These are phyloP conservation scores for Hanseniaspora taiwanica DNA, from an alignment of 805 yeast species.

Conservation along the genomic window DNA sequence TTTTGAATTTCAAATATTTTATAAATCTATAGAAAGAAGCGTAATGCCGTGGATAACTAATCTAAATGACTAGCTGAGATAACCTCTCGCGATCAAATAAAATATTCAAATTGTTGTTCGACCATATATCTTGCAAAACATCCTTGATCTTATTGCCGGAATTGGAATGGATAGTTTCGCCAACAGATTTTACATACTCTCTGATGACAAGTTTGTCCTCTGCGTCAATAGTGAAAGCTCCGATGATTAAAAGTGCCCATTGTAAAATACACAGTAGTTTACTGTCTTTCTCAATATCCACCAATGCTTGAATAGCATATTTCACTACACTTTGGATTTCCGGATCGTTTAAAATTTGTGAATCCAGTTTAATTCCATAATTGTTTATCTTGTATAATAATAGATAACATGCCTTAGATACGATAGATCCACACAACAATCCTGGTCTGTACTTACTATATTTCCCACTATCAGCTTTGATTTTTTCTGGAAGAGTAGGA, in stretches of 20 bases:
- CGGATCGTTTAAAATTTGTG: conserved; percentile 7
- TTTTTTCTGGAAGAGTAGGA: conserved; percentile 10
- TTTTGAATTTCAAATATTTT: too few relatives aligned
- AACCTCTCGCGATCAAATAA: conserved; percentile 10
- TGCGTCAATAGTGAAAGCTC: conserved; percentile 11
- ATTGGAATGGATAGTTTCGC: conserved; percentile 13
- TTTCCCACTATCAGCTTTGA: conserved; percentile 9
- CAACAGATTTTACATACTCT: conserved; percentile 9
- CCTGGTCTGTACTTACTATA: conserved; percentile 12
- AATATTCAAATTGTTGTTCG: conserved; percentile 8
- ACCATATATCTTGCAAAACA: conserved; percentile 13
- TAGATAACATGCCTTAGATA: conserved; percentile 12
- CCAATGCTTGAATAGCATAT: conserved; percentile 9
- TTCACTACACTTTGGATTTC: conserved; percentile 12
- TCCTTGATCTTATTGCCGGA: conserved; percentile 10
- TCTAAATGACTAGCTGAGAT: conserved; percentile 10
- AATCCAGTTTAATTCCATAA: conserved; percentile 6
- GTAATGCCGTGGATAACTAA: too few relatives aligned
- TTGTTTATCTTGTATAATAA: conserved; percentile 10
- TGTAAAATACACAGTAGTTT: conserved; percentile 11
- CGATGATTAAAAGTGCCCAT: conserved; percentile 12
- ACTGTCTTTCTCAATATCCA: conserved; percentile 11
- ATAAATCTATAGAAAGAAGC: too few relatives aligned
- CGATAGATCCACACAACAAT: conserved; percentile 12
- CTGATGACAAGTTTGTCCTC: conserved; percentile 9